Evolutionary conservation across 441 rosid species (phyloP).

Genomic region (Aleurites moluccanus): DNA sequence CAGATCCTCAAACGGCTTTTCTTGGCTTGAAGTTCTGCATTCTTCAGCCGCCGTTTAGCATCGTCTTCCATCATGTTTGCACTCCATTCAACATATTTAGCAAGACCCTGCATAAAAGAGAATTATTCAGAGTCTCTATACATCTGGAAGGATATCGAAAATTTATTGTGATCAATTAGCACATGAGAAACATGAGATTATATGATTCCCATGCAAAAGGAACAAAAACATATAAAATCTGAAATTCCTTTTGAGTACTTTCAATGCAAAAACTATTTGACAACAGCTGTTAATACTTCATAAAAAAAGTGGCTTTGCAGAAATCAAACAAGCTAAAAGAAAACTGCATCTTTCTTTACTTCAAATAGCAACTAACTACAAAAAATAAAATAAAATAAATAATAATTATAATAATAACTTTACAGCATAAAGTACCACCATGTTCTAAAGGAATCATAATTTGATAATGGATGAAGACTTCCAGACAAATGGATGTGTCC

Average conservation of each 20-base stretch:
- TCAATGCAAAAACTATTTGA: neutral
- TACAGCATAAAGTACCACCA: neutral
- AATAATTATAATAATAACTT: too few species aligned
- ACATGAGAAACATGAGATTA: neutral
- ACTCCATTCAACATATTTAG: conserved; percentile 98
- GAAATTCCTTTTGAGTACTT: neutral
- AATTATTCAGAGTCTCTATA: conserved; percentile 11
- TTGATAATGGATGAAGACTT: neutral
- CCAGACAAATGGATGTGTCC: neutral
- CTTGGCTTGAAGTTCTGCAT: conserved; percentile 91
- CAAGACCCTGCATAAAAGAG: conserved; percentile 62
- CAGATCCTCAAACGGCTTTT: conserved; percentile 74
- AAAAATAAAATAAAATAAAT: neutral
- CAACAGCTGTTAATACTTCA: neutral
- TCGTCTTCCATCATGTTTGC: conserved; percentile 98
- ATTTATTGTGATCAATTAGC: neutral
- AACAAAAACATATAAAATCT: neutral
- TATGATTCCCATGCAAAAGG: neutral
- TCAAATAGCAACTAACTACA: neutral
- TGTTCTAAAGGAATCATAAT: neutral
- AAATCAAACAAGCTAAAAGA: neutral
- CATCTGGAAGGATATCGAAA: neutral
- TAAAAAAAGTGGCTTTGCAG: neutral
- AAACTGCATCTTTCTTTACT: neutral
- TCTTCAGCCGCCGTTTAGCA: conserved; percentile 68